Percentiles rank a stretch among this genome's conserved stretches.
Evolutionary conservation across 148 eudicot genomes (phyloP).

Genomic region (Vaccinium myrtillus): DNA sequence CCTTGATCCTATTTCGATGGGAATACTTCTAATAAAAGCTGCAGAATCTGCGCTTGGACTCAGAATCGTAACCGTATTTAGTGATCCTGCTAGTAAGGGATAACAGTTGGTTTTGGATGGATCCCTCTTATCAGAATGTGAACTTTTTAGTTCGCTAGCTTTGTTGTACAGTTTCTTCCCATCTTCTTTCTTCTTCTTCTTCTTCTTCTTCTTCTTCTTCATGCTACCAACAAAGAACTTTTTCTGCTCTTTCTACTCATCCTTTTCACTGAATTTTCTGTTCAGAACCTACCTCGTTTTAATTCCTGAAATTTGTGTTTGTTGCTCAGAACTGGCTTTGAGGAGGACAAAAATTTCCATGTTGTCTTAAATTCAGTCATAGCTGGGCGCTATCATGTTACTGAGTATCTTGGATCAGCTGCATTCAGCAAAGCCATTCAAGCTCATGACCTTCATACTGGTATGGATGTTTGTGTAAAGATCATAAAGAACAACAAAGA

Average conservation of each 20-base stretch:
- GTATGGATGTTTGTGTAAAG: conserved; percentile 99
- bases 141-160: not conserved
- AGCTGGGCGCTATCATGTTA: conserved; percentile 98
- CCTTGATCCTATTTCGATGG: not conserved
- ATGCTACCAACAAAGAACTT: not conserved
- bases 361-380: conserved; percentile 89
- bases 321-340: conserved; percentile 77
- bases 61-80: not conserved
- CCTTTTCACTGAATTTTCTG: not conserved
- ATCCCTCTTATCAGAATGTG: not conserved
- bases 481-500: conserved; percentile 98
- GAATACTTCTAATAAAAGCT: not conserved
- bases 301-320: conserved; percentile 3
- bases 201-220: not conserved
- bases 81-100: not conserved
- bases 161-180: conserved; percentile 6
- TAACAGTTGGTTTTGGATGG: not conserved
- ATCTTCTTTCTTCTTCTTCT: not conserved
- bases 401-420: conserved; percentile 99
- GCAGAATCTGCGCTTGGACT: conserved; percentile 3
- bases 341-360: conserved; percentile 97
- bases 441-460: conserved; percentile 97
- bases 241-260: not conserved
- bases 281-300: conserved; percentile 1
- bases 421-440: conserved; percentile 99